These are phyloP conservation scores for Calonectria naviculata DNA, from an alignment of 2,329 filamentous ascomycete genomes.

Conservation along the genomic window DNA sequence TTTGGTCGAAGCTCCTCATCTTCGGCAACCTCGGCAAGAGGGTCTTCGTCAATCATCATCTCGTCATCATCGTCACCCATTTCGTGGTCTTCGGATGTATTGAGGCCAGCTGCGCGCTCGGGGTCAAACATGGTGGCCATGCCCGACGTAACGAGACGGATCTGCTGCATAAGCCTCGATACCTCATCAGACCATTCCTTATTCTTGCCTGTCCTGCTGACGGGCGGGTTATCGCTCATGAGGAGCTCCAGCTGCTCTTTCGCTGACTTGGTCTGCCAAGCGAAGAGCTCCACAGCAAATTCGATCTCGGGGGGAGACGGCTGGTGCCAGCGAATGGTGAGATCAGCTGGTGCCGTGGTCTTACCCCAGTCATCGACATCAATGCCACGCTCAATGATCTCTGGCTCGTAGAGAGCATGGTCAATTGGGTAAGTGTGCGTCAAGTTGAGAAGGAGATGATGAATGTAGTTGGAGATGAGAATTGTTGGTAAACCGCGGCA, in stretches of 20 bases:
- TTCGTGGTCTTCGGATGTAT: constrained; percentile 60
- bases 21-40: constrained; percentile 73
- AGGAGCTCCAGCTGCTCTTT: constrained; percentile 80
- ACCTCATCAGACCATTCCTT: constrained; percentile 99
- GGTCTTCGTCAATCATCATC: constrained; percentile 59
- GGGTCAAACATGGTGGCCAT: constrained; percentile 92
- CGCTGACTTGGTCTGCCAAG: constrained; percentile 83
- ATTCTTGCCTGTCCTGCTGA: constrained; percentile 93
- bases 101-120: constrained; percentile 70
- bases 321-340: constrained; percentile 93
- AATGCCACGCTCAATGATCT: constrained; percentile 76
- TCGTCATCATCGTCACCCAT: constrained; percentile 67
- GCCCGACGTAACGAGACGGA: constrained; percentile 90
- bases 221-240: constrained; percentile 82
- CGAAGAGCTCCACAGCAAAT: constrained; percentile 91
- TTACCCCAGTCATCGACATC: constrained; percentile 87
- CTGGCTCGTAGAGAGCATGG: constrained; percentile 87
- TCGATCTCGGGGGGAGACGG: constrained; percentile 83
- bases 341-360: constrained; percentile 75
- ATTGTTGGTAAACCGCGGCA: constrained; percentile 95
- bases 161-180: constrained; percentile 86
- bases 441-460: constrained; percentile 93
- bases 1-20: constrained; percentile 87
- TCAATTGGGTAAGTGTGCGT: constrained; percentile 96
- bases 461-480: constrained; percentile 97